Conservation (phyloP, 2,329 filamentous ascomycete species). For the Exophiala sp. region DNA sequence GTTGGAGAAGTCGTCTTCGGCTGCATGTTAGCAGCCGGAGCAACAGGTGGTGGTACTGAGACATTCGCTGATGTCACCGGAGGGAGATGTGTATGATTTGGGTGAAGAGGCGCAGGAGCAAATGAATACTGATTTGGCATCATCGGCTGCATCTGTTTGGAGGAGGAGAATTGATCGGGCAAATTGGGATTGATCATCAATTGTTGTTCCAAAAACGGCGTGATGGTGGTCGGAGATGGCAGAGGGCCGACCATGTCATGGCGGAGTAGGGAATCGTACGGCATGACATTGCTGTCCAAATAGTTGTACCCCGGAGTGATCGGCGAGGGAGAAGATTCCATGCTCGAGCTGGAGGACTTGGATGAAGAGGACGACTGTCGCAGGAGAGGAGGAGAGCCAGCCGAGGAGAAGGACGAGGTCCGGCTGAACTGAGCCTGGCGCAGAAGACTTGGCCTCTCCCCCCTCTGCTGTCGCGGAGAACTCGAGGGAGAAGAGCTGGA, state of each 20-base stretch:
- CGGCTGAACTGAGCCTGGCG: conserved; percentile 24
- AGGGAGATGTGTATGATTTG: conserved; percentile 11
- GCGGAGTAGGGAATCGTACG: conserved; percentile 28
- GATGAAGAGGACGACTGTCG: conserved; percentile 25
- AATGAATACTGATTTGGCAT: conserved; percentile 19
- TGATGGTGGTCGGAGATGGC: conserved; percentile 27
- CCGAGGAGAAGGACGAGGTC: conserved; percentile 26
- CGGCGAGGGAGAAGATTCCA: conserved; percentile 30
- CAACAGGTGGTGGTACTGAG: conserved; percentile 9
- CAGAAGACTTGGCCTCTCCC: conserved; percentile 22
- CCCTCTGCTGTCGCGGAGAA: conserved; percentile 17
- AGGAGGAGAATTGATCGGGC: conserved; percentile 15
- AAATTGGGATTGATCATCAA: conserved; percentile 23
- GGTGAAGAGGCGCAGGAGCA: conserved; percentile 12
- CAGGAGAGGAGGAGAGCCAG: conserved; percentile 25
- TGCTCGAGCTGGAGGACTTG: conserved; percentile 25
- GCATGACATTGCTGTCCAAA: conserved; percentile 20
- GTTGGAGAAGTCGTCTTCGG: conserved; percentile 16
- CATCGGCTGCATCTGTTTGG: conserved; percentile 11
- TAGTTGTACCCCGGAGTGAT: conserved; percentile 27
- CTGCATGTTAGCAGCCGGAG: conserved; percentile 8
- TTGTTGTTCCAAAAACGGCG: conserved; percentile 28
- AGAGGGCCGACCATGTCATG: conserved; percentile 25
- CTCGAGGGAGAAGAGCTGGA: conserved; percentile 13
- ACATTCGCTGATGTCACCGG: conserved; percentile 8